These are phyloP conservation scores for Coelastrella sp. DNA, from an alignment of 139 green algal species.

Conservation along the genomic window DNA sequence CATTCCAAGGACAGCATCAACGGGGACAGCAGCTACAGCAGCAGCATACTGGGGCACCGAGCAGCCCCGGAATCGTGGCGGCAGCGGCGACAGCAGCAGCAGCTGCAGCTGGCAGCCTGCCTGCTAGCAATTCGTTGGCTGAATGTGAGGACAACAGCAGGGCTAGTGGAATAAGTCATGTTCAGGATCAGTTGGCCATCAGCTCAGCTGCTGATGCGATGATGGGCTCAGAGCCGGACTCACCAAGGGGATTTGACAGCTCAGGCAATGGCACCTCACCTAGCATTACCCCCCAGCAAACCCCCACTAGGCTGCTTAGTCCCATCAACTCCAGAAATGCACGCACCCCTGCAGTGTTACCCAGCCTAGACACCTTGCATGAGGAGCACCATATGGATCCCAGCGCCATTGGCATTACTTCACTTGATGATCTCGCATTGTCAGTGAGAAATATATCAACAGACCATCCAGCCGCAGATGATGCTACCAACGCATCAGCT, in stretches of 20 bases:
- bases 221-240: background rate
- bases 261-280: background rate
- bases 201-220: background rate
- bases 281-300: slow-evolving; percentile 4
- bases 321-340: slow-evolving; percentile 22
- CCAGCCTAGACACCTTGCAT: slow-evolving; percentile 39
- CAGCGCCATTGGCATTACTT: background rate
- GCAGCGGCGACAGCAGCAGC: background rate
- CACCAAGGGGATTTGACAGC: background rate
- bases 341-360: slow-evolving; percentile 5
- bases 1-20: background rate
- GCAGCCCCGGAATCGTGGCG: too few species aligned
- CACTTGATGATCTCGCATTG: background rate
- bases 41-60: too few species aligned
- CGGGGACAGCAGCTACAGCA: slow-evolving; percentile 4
- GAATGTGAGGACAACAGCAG: too few species aligned
- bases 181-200: too few species aligned
- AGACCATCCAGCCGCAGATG: background rate
- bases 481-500: background rate
- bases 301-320: slow-evolving; percentile 30
- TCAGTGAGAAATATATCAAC: background rate
- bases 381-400: background rate
- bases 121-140: too few species aligned
- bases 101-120: background rate
- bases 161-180: too few species aligned